Evolutionary conservation across 257 asterid species (phyloP).

Genomic region (Solanum dulcamara): DNA sequence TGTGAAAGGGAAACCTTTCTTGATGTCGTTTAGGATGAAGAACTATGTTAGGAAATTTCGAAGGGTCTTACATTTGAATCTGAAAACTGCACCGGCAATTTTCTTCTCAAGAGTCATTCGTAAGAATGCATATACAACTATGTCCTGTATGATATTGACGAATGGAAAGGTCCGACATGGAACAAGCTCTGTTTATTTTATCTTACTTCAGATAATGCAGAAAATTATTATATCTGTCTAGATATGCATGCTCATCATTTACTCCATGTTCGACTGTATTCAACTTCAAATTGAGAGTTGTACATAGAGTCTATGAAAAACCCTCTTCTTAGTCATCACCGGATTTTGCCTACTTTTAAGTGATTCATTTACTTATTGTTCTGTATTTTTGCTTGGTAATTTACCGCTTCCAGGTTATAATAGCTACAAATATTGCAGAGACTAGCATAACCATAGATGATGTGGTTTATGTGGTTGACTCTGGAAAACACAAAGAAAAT

Average conservation of each 20-base stretch:
- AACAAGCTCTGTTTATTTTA: background rate
- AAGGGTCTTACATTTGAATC: background rate
- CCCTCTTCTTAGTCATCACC: background rate
- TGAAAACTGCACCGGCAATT: background rate
- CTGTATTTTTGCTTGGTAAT: background rate
- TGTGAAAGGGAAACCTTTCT: background rate
- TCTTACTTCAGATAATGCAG: background rate
- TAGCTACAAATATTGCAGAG: constrained; percentile 96
- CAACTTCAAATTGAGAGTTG: background rate
- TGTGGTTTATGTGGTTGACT: constrained; percentile 85
- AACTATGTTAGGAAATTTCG: background rate
- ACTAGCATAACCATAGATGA: constrained; percentile 98
- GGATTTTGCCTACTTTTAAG: background rate
- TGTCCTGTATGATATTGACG: background rate
- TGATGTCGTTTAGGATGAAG: background rate
- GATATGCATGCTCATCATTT: background rate
- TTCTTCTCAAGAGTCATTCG: background rate
- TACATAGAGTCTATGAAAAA: background rate
- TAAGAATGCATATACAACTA: background rate
- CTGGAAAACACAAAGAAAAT: constrained; percentile 95
- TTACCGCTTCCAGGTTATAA: constrained; percentile 55
- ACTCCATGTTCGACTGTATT: background rate
- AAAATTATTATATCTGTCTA: background rate
- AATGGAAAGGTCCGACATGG: background rate
- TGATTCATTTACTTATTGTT: background rate